Conservation (phyloP, 2,329 filamentous ascomycete species). For the Sordariomycetes sp. region DNA sequence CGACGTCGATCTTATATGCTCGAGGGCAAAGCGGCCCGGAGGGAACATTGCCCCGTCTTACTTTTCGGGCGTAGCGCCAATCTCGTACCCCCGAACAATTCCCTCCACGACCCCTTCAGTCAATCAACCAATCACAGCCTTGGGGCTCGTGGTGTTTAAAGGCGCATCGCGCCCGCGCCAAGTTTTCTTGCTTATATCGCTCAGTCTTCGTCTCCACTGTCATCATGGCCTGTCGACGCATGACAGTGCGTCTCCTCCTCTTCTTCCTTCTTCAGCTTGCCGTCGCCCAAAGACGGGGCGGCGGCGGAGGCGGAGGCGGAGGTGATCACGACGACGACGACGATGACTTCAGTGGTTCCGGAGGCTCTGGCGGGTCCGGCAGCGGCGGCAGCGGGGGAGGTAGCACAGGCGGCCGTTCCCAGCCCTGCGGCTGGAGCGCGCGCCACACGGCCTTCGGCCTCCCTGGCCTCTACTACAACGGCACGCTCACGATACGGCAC, state of each 20-base stretch:
- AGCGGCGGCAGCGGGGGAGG: no score
- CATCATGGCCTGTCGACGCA: neutral
- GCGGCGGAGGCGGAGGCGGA: neutral
- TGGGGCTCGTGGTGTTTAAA: neutral
- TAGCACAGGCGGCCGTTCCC: neutral
- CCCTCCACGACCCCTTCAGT: no score
- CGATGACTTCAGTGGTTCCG: neutral
- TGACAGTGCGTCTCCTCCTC: neutral
- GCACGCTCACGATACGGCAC: conserved; percentile 8
- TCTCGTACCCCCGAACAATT: no score
- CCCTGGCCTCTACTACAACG: conserved; percentile 9
- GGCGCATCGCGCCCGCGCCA: neutral
- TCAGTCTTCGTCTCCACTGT: neutral
- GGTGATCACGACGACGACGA: neutral
- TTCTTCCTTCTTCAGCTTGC: neutral
- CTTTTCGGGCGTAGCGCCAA: no score
- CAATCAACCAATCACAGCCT: no score
- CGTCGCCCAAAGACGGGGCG: neutral
- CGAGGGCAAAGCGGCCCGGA: no score
- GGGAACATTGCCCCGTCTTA: no score
- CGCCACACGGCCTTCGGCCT: conserved; percentile 4
- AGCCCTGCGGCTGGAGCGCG: neutral
- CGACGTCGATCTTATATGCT: no score
- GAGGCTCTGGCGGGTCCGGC: neutral
- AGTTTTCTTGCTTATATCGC: neutral